Percentiles rank a stretch among this genome's conserved stretches.
These are phyloP conservation scores for Ceratocystis albifundus DNA, from an alignment of 2,329 filamentous ascomycete species.

Conservation along the genomic window DNA sequence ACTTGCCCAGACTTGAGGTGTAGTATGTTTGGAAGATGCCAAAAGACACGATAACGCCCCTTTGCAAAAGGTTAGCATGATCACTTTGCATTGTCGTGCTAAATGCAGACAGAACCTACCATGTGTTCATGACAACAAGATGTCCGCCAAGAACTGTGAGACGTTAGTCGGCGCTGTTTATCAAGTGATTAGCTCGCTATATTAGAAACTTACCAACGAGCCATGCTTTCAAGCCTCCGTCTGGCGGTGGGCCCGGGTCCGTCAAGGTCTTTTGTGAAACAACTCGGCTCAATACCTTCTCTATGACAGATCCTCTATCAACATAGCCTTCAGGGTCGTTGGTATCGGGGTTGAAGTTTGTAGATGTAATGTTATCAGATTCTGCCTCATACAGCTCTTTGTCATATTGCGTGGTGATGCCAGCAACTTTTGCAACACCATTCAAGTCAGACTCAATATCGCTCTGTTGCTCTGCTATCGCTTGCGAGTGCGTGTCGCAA, in stretches of 20 bases:
- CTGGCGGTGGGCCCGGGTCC: constrained; percentile 39
- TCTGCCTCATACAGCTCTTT: constrained; percentile 6
- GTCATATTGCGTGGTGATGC: neutral
- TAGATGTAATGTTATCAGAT: neutral
- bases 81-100: neutral
- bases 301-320: constrained; percentile 12
- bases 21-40: constrained; percentile 48
- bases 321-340: neutral
- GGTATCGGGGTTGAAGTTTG: neutral
- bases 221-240: constrained; percentile 41
- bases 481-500: neutral
- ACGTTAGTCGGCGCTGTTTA: neutral
- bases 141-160: constrained; percentile 30
- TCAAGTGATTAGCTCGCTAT: neutral
- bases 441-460: neutral
- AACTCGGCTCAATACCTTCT: constrained; percentile 16
- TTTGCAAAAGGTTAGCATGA: constrained; percentile 22
- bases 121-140: constrained; percentile 41
- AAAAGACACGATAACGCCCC: constrained; percentile 45
- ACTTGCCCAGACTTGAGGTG: constrained; percentile 31
- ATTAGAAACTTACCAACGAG: constrained; percentile 31
- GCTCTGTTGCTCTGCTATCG: neutral
- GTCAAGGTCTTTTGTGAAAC: constrained; percentile 26
- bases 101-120: constrained; percentile 28
- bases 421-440: constrained; percentile 11